These are phyloP conservation scores for Protomyces gravidus DNA, from an alignment of 1,139 yeast species.

Conservation along the genomic window DNA sequence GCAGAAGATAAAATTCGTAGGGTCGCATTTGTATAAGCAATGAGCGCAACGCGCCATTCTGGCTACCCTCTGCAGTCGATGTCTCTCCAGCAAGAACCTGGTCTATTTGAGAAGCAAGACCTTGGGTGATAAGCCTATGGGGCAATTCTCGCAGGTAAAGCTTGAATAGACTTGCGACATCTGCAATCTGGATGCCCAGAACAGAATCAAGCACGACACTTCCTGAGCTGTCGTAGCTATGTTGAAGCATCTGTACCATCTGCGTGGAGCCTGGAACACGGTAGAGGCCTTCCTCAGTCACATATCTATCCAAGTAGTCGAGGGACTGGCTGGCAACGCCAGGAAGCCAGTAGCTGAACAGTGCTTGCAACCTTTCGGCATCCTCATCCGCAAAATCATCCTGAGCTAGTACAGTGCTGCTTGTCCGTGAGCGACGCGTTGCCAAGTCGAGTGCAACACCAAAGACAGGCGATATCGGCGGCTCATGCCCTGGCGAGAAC, in stretches of 20 bases:
- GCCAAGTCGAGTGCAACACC: not conserved
- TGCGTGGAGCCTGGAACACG: slow-evolving; percentile 32
- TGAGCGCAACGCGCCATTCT: slow-evolving; percentile 37
- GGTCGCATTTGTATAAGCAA: slow-evolving; percentile 37
- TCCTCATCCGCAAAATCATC: not conserved
- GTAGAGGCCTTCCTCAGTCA: slow-evolving; percentile 33
- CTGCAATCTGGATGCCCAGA: slow-evolving; percentile 40
- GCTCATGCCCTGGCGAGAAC: not conserved
- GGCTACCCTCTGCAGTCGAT: slow-evolving; percentile 36
- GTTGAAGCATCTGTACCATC: slow-evolving; percentile 9
- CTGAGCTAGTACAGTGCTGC: not conserved
- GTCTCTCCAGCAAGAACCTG: slow-evolving; percentile 41
- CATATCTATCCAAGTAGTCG: slow-evolving; percentile 29
- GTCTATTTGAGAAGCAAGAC: slow-evolving; percentile 50
- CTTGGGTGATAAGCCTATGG: slow-evolving; percentile 45
- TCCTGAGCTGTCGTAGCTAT: slow-evolving; percentile 7
- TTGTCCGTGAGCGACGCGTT: not conserved
- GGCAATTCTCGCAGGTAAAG: slow-evolving; percentile 61
- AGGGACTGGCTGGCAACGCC: slow-evolving; percentile 29
- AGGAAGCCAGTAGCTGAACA: slow-evolving; percentile 30
- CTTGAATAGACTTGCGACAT: slow-evolving; percentile 68
- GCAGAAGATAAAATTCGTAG: slow-evolving; percentile 37
- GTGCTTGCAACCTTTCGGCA: not conserved
- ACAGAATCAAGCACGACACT: slow-evolving; percentile 1
- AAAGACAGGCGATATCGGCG: not conserved